phyloP scores from a whole-genome alignment of 2,329 filamentous ascomycete genomes.

The Pyricularia pennisetigena region DNA sequence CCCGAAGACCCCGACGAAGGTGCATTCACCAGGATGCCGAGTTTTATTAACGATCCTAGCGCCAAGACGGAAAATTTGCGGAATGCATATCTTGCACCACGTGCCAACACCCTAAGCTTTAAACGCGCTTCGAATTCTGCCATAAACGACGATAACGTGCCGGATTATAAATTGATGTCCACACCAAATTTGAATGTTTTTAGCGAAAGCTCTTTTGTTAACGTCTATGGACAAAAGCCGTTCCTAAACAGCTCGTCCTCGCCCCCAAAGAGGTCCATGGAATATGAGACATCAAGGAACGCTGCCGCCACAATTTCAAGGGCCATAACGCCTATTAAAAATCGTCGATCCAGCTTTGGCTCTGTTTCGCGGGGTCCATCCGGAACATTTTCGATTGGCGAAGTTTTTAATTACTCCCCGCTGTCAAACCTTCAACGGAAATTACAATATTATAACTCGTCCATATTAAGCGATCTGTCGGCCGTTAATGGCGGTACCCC shows the following conservation, averaged over 20 bases:
- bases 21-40: conserved; percentile 41
- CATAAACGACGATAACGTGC: conserved; percentile 19
- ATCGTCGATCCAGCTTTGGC: conserved; percentile 15
- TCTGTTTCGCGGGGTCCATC: conserved; percentile 21
- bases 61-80: conserved; percentile 51
- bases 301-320: background rate
- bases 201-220: conserved; percentile 58
- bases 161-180: conserved; percentile 23
- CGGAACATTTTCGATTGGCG: conserved; percentile 31
- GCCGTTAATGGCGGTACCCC: conserved; percentile 17
- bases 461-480: background rate
- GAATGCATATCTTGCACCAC: conserved; percentile 44
- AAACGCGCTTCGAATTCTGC: conserved; percentile 34
- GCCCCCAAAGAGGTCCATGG: conserved; percentile 12
- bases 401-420: conserved; percentile 36
- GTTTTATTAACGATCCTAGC: conserved; percentile 51
- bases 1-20: background rate
- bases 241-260: conserved; percentile 14
- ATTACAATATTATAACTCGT: background rate
- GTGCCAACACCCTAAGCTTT: conserved; percentile 38
- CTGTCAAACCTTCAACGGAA: conserved; percentile 38
- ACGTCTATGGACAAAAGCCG: conserved; percentile 46
- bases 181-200: conserved; percentile 55
- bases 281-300: conserved; percentile 10
- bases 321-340: conserved; percentile 13